These are phyloP conservation scores for Cutaneotrichosporon curvatum DNA, from an alignment of 1,284 basidiomycete genomes.

Conservation along the genomic window DNA sequence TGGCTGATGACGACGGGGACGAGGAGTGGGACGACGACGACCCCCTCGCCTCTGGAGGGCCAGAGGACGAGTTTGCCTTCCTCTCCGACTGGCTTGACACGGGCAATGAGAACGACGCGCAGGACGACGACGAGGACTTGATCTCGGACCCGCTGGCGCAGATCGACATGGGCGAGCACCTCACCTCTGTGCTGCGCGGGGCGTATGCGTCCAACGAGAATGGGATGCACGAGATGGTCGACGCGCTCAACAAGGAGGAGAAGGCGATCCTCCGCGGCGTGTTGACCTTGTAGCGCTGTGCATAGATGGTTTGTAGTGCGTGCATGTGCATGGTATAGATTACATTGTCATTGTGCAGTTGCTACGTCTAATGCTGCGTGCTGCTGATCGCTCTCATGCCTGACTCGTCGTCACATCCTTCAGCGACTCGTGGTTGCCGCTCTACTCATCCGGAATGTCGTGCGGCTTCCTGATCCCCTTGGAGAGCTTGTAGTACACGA, in stretches of 20 bases:
- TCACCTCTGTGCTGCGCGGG: conserved; percentile 54
- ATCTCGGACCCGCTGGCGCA: conserved; percentile 77
- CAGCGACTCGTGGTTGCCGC: background rate
- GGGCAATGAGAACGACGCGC: conserved; percentile 58
- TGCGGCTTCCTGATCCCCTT: conserved; percentile 47
- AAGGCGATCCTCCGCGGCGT: conserved; percentile 58
- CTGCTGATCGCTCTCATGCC: too few relatives aligned
- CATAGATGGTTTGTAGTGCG: background rate
- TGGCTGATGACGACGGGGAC: conserved; percentile 67
- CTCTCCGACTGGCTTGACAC: conserved; percentile 52
- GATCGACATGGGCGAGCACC: conserved; percentile 65
- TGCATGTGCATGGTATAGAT: conserved; percentile 10
- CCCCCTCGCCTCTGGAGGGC: conserved; percentile 42
- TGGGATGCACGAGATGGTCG: conserved; percentile 59
- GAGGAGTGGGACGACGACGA: conserved; percentile 84
- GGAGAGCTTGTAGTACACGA: conserved; percentile 47
- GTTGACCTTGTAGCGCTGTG: conserved; percentile 36
- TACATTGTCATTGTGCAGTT: background rate
- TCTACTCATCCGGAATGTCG: conserved; percentile 46
- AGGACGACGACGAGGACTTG: conserved; percentile 84
- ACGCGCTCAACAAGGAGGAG: conserved; percentile 62
- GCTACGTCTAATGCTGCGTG: too few relatives aligned
- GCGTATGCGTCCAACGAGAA: conserved; percentile 60
- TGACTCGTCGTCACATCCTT: too few relatives aligned
- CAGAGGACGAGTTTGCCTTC: conserved; percentile 47